Evolutionary conservation across 805 yeast species (phyloP).

Genomic region (Myxozyma neglecta): DNA sequence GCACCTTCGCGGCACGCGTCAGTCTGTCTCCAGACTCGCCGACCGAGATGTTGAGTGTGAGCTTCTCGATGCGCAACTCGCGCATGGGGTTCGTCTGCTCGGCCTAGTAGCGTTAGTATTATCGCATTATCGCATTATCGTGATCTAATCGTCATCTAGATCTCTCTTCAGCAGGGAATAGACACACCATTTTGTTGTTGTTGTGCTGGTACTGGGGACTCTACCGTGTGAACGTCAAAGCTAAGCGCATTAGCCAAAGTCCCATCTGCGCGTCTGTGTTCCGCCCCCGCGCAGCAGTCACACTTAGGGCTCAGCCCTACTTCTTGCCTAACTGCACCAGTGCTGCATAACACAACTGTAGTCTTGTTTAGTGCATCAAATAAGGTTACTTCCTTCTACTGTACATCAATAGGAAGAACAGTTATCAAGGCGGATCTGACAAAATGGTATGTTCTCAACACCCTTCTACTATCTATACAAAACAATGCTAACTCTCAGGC

Average conservation of each 20-base stretch:
- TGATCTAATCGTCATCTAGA: too few relatives aligned
- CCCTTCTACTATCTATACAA: background rate
- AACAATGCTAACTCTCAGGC: constrained; percentile 17
- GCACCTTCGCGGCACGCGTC: constrained; percentile 99
- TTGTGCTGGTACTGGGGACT: background rate
- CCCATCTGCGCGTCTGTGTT: background rate
- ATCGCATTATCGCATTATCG: background rate
- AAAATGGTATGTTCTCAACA: background rate
- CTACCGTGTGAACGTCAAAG: background rate
- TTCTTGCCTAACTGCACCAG: background rate
- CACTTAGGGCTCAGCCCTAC: constrained; percentile 4
- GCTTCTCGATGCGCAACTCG: constrained; percentile 98
- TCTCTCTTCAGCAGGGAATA: too few relatives aligned
- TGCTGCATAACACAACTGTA: background rate
- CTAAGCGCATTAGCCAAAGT: background rate
- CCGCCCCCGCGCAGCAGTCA: background rate
- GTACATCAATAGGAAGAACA: too few relatives aligned
- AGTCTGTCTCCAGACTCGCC: constrained; percentile 99
- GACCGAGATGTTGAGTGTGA: constrained; percentile 99
- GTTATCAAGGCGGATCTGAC: too few relatives aligned
- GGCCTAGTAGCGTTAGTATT: constrained; percentile 13
- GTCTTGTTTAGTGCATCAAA: background rate
- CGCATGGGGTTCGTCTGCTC: constrained; percentile 81
- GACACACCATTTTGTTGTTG: constrained; percentile 1
- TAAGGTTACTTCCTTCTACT: background rate